These are phyloP conservation scores for Arabis hirsuta DNA, from an alignment of 345 rosid species.

Conservation along the genomic window DNA sequence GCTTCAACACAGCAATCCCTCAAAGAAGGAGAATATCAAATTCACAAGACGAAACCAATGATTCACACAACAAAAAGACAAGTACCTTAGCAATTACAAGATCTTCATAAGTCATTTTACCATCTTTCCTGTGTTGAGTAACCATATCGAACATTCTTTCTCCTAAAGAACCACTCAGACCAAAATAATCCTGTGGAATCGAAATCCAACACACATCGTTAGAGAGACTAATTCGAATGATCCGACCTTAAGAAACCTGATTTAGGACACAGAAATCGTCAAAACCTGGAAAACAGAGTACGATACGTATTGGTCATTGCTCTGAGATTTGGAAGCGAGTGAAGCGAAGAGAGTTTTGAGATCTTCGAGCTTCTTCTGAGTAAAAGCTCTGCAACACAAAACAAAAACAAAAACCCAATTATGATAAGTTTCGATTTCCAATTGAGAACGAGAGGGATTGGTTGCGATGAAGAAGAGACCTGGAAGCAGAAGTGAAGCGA, in stretches of 20 bases:
- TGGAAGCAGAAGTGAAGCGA: slow-evolving; percentile 49
- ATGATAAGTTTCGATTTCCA: background rate
- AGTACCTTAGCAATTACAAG: slow-evolving; percentile 87
- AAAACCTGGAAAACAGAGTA: slow-evolving; percentile 68
- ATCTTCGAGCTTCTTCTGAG: slow-evolving; percentile 65
- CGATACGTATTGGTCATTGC: slow-evolving; percentile 54
- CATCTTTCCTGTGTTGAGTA: slow-evolving; percentile 66
- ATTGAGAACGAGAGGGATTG: background rate
- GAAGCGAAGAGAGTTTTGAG: slow-evolving; percentile 64
- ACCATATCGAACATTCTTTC: slow-evolving; percentile 70
- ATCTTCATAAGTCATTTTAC: slow-evolving; percentile 65
- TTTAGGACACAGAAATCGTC: background rate
- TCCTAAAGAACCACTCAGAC: slow-evolving; percentile 61
- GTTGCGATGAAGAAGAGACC: slow-evolving; percentile 36
- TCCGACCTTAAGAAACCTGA: background rate
- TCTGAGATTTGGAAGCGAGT: slow-evolving; percentile 65
- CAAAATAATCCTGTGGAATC: slow-evolving; percentile 57
- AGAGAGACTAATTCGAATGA: slow-evolving; percentile 14
- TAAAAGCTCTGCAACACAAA: slow-evolving; percentile 61
- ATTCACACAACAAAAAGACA: background rate
- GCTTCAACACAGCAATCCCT: slow-evolving; percentile 8
- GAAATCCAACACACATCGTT: background rate
- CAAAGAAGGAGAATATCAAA: background rate
- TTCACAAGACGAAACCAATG: background rate
- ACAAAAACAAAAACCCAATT: background rate